Conservation (phyloP, 371 early-diverging fungal species). For the Capniomyces stellatus region DNA sequence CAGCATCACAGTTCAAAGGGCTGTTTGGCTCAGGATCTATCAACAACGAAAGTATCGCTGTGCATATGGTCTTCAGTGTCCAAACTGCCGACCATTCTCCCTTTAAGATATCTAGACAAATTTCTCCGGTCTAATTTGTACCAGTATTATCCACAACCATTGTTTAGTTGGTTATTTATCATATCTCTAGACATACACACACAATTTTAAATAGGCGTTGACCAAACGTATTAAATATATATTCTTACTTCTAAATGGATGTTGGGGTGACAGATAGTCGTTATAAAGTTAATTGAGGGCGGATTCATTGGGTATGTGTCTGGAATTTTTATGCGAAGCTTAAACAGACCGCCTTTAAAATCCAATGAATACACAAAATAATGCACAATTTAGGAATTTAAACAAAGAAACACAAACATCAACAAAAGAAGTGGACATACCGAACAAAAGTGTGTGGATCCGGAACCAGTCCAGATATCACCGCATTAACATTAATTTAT, state of each 20-base stretch:
- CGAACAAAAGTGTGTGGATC: too few species aligned
- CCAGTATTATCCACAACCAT: neutral
- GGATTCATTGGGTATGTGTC: slow-evolving; percentile 51
- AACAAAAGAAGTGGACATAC: too few species aligned
- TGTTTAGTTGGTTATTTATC: neutral
- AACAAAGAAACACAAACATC: too few species aligned
- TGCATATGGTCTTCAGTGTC: slow-evolving; percentile 48
- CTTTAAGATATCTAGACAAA: slow-evolving; percentile 66
- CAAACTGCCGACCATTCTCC: slow-evolving; percentile 71
- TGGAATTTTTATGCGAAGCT: slow-evolving; percentile 15
- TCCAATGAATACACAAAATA: neutral
- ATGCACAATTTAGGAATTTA: too few species aligned
- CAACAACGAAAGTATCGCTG: slow-evolving; percentile 51
- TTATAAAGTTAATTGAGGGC: slow-evolving; percentile 47
- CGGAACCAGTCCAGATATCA: too few species aligned
- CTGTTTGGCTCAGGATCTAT: slow-evolving; percentile 63
- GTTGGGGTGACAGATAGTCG: slow-evolving; percentile 65
- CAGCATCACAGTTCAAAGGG: slow-evolving; percentile 85
- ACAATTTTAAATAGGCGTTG: slow-evolving; percentile 11
- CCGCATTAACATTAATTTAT: too few species aligned
- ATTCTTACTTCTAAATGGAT: slow-evolving; percentile 37
- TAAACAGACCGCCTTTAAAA: slow-evolving; percentile 8
- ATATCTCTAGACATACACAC: neutral
- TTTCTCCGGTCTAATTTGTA: slow-evolving; percentile 42
- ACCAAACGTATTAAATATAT: slow-evolving; percentile 17